Conservation (phyloP, 495 filamentous ascomycete species). For the Tuber magnatum region DNA sequence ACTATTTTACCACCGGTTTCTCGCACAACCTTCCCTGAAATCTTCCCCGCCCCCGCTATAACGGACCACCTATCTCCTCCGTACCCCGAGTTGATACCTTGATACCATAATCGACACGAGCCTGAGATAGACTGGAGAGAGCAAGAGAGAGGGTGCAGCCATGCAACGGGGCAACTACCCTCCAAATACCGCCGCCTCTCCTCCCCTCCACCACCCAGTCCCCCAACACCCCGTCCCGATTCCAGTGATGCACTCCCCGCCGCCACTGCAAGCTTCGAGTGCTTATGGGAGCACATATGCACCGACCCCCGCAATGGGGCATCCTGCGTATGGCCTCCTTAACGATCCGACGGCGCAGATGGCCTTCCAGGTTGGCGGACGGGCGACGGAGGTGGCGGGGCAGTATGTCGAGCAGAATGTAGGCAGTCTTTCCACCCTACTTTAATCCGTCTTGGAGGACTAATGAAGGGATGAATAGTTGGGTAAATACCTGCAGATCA, state of each 20-base stretch:
- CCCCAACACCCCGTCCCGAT: slow-evolving; percentile 98
- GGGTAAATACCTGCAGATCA: slow-evolving; percentile 32
- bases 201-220: slow-evolving; percentile 94
- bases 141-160: neutral
- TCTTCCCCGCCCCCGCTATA: neutral
- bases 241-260: slow-evolving; percentile 92
- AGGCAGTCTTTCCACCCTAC: slow-evolving; percentile 63
- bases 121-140: neutral
- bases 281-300: slow-evolving; percentile 63
- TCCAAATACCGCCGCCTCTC: slow-evolving; percentile 46
- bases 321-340: slow-evolving; percentile 34
- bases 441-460: slow-evolving; percentile 2
- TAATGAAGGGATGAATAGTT: slow-evolving; percentile 25
- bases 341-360: slow-evolving; percentile 32
- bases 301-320: slow-evolving; percentile 50
- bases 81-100: neutral
- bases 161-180: slow-evolving; percentile 33
- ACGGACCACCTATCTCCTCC: neutral
- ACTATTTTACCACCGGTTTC: neutral
- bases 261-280: slow-evolving; percentile 61
- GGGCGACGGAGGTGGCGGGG: slow-evolving; percentile 32
- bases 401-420: slow-evolving; percentile 57
- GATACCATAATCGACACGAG: neutral
- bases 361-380: slow-evolving; percentile 34
- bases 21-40: neutral